Conservation (phyloP, 768 basidiomycete species). For the Lactifluus piperatus region DNA sequence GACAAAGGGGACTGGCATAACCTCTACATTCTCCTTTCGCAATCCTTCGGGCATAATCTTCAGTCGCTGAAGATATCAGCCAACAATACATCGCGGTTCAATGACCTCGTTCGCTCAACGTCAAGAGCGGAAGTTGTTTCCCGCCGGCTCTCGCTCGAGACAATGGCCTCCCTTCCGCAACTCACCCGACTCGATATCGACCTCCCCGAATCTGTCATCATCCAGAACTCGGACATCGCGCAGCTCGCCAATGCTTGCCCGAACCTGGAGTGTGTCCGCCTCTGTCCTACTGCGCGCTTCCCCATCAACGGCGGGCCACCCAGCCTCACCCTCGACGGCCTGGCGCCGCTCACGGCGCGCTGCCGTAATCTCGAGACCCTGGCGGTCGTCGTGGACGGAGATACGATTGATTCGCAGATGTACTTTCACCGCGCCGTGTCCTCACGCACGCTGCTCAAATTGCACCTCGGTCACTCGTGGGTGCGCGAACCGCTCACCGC, state of each 20-base stretch:
- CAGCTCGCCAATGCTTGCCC: conserved; percentile 55
- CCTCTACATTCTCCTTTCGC: conserved; percentile 52
- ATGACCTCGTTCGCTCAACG: conserved; percentile 72
- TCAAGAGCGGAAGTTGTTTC: conserved; percentile 52
- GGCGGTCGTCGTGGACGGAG: conserved; percentile 54
- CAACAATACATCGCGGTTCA: conserved; percentile 66
- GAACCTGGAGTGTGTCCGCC: conserved; percentile 54
- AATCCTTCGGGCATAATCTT: conserved; percentile 51
- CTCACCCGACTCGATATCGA: conserved; percentile 65
- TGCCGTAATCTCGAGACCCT: conserved; percentile 60
- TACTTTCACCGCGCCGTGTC: conserved; percentile 41
- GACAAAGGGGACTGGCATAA: conserved; percentile 70
- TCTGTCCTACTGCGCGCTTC: conserved; percentile 65
- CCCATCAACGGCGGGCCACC: conserved; percentile 43
- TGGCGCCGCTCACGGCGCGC: conserved; percentile 46
- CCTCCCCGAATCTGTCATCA: conserved; percentile 66
- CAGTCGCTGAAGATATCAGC: conserved; percentile 54
- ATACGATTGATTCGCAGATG: conserved; percentile 36
- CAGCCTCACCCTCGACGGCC: conserved; percentile 52
- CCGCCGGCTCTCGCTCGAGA: conserved; percentile 52
- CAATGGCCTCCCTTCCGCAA: conserved; percentile 43
- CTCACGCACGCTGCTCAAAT: conserved; percentile 57
- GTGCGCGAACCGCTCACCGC: conserved; percentile 58
- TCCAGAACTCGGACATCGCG: conserved; percentile 51
- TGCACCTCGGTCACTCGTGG: conserved; percentile 73